Evolutionary conservation across 2,329 filamentous ascomycete genomes (phyloP).

Genomic region (Botrytis tulipae): DNA sequence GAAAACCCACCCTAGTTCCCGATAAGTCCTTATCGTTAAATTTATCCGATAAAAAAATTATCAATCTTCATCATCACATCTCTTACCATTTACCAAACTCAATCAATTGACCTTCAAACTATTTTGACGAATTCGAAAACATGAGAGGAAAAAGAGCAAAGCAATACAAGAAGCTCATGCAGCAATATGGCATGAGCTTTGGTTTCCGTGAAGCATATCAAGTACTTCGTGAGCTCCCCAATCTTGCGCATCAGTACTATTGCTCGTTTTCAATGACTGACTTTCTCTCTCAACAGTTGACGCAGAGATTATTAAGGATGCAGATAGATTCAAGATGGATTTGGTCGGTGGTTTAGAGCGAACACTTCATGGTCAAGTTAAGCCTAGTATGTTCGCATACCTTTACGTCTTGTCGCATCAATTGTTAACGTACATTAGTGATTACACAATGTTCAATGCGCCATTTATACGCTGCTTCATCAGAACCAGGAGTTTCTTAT

Average conservation of each 20-base stretch:
- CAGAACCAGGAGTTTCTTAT: conserved; percentile 48
- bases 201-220: conserved; percentile 94
- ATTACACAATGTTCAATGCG: conserved; percentile 80
- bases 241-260: conserved; percentile 9
- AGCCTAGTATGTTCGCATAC: conserved; percentile 60
- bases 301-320: conserved; percentile 78
- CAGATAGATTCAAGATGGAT: conserved; percentile 85
- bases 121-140: conserved; percentile 33
- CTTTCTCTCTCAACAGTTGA: conserved; percentile 57
- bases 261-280: conserved; percentile 19
- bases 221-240: conserved; percentile 59
- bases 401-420: not conserved
- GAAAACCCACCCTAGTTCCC: conserved; percentile 6
- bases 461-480: conserved; percentile 67
- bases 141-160: conserved; percentile 70
- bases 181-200: conserved; percentile 83
- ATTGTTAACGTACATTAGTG: conserved; percentile 47
- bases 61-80: conserved; percentile 13
- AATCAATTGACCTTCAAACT: not conserved
- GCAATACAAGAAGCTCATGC: conserved; percentile 88
- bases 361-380: conserved; percentile 83
- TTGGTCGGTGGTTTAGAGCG: conserved; percentile 72
- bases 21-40: conserved; percentile 27
- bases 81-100: not conserved
- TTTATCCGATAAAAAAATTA: conserved; percentile 23